These are phyloP conservation scores for Elasticomyces elasticus DNA, from an alignment of 495 filamentous ascomycete genomes.

Conservation along the genomic window DNA sequence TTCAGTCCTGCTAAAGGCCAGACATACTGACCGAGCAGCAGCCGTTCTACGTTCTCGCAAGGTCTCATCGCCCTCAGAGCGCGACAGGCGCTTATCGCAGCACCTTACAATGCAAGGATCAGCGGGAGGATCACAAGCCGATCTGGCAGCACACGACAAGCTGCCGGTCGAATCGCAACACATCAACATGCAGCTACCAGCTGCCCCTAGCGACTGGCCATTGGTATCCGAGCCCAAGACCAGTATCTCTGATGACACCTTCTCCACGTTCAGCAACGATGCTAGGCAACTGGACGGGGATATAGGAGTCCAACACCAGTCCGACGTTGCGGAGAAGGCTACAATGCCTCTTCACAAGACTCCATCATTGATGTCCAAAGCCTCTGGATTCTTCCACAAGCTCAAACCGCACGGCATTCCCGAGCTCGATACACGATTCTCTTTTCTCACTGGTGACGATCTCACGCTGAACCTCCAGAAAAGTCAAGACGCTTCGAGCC, in stretches of 20 bases:
- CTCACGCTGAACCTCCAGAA: neutral
- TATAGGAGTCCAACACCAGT: no score
- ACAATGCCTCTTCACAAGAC: conserved; percentile 4
- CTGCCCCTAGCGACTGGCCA: neutral
- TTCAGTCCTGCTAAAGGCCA: neutral
- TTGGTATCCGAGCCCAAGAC: conserved; percentile 11
- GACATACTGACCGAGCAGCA: conserved; percentile 5
- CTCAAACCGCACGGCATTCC: conserved; percentile 1
- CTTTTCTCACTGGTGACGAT: conserved; percentile 29
- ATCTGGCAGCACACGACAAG: no score
- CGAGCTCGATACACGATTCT: conserved; percentile 13
- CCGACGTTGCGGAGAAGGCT: neutral
- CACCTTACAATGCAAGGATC: conserved; percentile 16
- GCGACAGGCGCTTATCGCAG: conserved; percentile 26
- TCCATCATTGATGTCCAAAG: conserved; percentile 15
- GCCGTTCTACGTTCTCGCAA: conserved; percentile 18
- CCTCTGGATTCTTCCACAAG: conserved; percentile 13
- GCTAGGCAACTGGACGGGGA: no score
- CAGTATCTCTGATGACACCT: conserved; percentile 12
- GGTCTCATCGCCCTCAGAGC: conserved; percentile 23
- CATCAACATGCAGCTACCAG: no score
- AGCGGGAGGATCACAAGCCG: neutral
- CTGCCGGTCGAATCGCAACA: no score
- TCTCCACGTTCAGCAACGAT: conserved; percentile 29
- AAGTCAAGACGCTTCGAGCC: no score